phyloP scores from a whole-genome alignment of 352 stramenopile species.

The Phytophthora cajani region DNA sequence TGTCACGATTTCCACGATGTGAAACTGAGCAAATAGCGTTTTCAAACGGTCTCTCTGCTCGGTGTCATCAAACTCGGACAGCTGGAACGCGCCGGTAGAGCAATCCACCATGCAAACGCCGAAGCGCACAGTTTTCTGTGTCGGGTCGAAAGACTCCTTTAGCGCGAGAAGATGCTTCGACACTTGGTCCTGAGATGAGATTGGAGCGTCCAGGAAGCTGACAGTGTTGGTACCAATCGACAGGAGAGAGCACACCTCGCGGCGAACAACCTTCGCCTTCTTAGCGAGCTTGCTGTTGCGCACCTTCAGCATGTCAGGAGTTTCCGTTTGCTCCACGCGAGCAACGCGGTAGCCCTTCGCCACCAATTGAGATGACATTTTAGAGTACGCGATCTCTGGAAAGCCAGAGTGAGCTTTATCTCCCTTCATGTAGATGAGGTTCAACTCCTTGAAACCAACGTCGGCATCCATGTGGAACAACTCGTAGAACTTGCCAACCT shows the following conservation, averaged over 20 bases:
- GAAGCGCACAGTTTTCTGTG: conserved; percentile 72
- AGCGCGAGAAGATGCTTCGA: conserved; percentile 68
- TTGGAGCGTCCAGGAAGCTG: conserved; percentile 93
- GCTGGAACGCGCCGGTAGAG: conserved; percentile 91
- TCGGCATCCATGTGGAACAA: conserved; percentile 98
- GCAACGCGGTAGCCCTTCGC: conserved; percentile 97
- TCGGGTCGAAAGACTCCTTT: conserved; percentile 76
- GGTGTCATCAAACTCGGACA: conserved; percentile 98
- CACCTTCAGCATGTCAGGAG: conserved; percentile 96
- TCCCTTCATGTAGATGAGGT: conserved; percentile 99
- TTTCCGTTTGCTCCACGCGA: conserved; percentile 99
- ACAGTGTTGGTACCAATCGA: conserved; percentile 95
- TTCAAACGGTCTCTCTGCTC: conserved; percentile 94
- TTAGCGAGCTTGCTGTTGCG: conserved; percentile 84
- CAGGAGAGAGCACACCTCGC: conserved; percentile 97
- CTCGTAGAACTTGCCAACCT: conserved; percentile 98
- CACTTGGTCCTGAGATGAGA: conserved; percentile 60
- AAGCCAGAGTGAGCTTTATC: conserved; percentile 98
- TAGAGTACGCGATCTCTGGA: conserved; percentile 97
- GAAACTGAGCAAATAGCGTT: conserved; percentile 94
- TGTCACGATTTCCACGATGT: conserved; percentile 86
- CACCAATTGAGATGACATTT: conserved; percentile 95
- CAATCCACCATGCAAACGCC: conserved; percentile 97
- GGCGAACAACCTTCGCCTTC: conserved; percentile 90
- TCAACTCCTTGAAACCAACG: conserved; percentile 95